Percentiles rank a stretch among this genome's conserved stretches.
phyloP scores from a whole-genome alignment of 129 eudicot species.

The Deinandra increscens region DNA sequence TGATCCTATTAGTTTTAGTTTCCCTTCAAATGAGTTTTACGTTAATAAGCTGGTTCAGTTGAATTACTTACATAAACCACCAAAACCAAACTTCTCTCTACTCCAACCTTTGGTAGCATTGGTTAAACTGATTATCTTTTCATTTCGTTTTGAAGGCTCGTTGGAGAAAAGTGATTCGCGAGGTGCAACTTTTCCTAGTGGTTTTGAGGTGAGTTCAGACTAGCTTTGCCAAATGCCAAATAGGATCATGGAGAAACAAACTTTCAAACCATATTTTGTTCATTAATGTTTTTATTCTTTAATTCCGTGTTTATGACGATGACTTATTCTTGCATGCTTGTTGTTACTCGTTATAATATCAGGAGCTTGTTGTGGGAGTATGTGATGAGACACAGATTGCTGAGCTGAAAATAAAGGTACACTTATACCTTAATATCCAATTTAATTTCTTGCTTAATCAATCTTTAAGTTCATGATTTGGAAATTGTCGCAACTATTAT shows the following conservation, averaged over 20 bases:
- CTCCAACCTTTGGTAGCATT: too few species aligned
- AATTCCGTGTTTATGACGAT: neutral
- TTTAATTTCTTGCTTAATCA: neutral
- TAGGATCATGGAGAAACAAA: neutral
- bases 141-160: constrained; percentile 28
- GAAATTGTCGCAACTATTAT: neutral
- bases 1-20: neutral
- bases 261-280: neutral
- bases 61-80: too few species aligned
- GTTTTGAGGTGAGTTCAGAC: constrained; percentile 50
- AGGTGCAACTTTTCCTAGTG: constrained; percentile 56
- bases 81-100: too few species aligned
- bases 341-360: constrained; percentile 22
- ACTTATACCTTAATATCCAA: neutral
- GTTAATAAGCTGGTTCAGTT: neutral
- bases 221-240: neutral
- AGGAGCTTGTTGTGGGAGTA: constrained; percentile 62
- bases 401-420: constrained; percentile 76
- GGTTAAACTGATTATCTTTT: too few species aligned
- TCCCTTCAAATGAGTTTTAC: neutral
- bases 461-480: neutral
- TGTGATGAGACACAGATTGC: constrained; percentile 80
- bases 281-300: neutral
- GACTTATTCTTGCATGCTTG: constrained; percentile 17
- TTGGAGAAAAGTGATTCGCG: constrained; percentile 37